Conservation (phyloP, 1,139 yeast species). For the Kazachstania sp. region DNA sequence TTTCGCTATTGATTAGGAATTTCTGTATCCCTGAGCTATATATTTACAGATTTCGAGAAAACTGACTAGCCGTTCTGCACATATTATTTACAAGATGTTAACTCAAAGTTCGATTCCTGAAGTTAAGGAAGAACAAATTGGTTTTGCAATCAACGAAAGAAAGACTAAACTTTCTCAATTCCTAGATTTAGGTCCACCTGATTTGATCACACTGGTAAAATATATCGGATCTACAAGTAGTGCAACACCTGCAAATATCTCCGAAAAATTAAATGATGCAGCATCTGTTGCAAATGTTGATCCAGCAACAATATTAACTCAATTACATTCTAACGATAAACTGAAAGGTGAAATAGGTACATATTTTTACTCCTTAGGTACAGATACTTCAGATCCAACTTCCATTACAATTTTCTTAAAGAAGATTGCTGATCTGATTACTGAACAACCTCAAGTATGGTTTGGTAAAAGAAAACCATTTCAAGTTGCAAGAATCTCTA, state of each 20-base stretch:
- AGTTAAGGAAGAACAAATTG: constrained; percentile 42
- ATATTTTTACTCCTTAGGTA: constrained; percentile 42
- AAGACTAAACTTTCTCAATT: constrained; percentile 39
- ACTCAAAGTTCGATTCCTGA: constrained; percentile 49
- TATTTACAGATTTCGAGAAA: too few relatives aligned
- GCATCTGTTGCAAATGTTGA: constrained; percentile 6
- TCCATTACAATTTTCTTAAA: constrained; percentile 72
- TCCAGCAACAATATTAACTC: constrained; percentile 14
- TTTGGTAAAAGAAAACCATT: constrained; percentile 69
- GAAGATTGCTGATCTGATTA: constrained; percentile 57
- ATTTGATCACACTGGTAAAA: constrained; percentile 64
- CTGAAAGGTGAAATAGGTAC: constrained; percentile 33
- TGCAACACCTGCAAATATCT: constrained; percentile 4
- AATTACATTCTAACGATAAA: constrained; percentile 26
- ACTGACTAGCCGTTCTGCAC: too few relatives aligned
- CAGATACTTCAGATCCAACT: constrained; percentile 57
- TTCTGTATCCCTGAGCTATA: too few relatives aligned
- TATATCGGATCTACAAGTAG: constrained; percentile 26
- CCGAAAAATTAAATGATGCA: constrained; percentile 2
- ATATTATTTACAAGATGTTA: constrained; percentile 18
- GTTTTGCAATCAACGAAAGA: constrained; percentile 45
- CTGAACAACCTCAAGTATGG: constrained; percentile 57
- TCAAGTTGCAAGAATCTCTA: constrained; percentile 66
- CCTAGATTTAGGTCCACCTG: constrained; percentile 80
- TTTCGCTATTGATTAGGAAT: too few relatives aligned